phyloP scores from a whole-genome alignment of 2,329 filamentous ascomycete genomes.

The Emydomyces testavorans region DNA sequence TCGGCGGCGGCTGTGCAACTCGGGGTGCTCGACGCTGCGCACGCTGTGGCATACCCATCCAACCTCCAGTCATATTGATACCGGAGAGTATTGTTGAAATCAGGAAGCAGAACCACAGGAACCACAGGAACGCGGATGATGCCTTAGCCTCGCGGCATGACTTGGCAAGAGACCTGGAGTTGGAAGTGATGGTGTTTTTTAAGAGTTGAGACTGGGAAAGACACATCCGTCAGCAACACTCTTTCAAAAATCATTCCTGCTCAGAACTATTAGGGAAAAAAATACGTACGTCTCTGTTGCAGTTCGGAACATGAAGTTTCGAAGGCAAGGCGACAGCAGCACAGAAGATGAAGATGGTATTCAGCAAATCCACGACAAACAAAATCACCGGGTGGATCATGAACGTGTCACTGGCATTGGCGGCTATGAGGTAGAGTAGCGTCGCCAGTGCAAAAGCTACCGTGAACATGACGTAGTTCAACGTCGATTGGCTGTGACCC shows the following conservation, averaged over 20 bases:
- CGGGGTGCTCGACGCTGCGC: conserved; percentile 12
- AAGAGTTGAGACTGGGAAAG: conserved; percentile 20
- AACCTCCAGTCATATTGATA: conserved; percentile 18
- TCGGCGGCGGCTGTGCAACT: conserved; percentile 9
- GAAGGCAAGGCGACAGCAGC: conserved; percentile 40
- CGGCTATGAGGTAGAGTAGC: conserved; percentile 39
- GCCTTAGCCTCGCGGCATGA: conserved; percentile 44
- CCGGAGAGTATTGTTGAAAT: conserved; percentile 33
- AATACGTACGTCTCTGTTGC: conserved; percentile 35
- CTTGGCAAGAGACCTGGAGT: conserved; percentile 27
- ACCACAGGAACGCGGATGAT: conserved; percentile 42
- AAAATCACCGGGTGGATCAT: conserved; percentile 35
- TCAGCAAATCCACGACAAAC: conserved; percentile 37
- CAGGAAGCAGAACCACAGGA: conserved; percentile 37
- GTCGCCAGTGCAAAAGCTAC: conserved; percentile 39
- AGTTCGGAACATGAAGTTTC: conserved; percentile 35
- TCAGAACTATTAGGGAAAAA: no score
- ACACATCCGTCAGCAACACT: background rate
- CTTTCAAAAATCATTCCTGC: background rate
- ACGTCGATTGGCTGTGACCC: conserved; percentile 41
- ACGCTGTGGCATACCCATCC: conserved; percentile 10
- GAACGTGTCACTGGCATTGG: conserved; percentile 32
- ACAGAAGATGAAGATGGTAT: conserved; percentile 40
- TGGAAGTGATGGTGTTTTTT: conserved; percentile 38
- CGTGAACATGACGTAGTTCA: conserved; percentile 45